phyloP scores from a whole-genome alignment of 2,329 filamentous ascomycete genomes.

The Neobulgaria alba region DNA sequence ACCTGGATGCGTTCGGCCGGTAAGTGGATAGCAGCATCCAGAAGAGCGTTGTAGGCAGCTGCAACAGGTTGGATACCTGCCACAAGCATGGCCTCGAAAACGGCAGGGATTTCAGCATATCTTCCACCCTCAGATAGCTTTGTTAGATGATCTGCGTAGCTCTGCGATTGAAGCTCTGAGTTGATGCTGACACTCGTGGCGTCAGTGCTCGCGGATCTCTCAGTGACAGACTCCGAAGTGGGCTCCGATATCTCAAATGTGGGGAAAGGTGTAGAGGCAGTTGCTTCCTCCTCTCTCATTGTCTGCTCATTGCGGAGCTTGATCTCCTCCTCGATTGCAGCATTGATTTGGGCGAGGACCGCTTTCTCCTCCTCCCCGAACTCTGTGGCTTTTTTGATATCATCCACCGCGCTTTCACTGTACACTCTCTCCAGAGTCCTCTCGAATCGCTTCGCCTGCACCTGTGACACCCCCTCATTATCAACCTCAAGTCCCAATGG shows the following conservation, averaged over 20 bases:
- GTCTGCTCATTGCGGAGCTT: slow-evolving; percentile 37
- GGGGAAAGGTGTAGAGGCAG: slow-evolving; percentile 18
- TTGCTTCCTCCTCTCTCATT: slow-evolving; percentile 26
- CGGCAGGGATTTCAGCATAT: slow-evolving; percentile 79
- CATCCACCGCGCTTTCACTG: slow-evolving; percentile 25
- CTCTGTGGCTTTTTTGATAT: slow-evolving; percentile 22
- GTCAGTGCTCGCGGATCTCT: slow-evolving; percentile 39
- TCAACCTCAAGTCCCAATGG: slow-evolving; percentile 31
- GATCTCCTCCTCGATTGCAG: slow-evolving; percentile 73
- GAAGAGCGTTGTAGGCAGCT: slow-evolving; percentile 83
- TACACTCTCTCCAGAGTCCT: slow-evolving; percentile 16
- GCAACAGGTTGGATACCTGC: slow-evolving; percentile 74
- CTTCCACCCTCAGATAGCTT: slow-evolving; percentile 63
- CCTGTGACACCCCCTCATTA: slow-evolving; percentile 11
- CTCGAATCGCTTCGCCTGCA: slow-evolving; percentile 12
- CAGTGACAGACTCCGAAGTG: slow-evolving; percentile 26
- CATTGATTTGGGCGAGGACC: slow-evolving; percentile 73
- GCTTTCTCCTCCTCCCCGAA: slow-evolving; percentile 41
- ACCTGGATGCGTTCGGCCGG: slow-evolving; percentile 73
- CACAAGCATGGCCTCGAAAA: slow-evolving; percentile 84
- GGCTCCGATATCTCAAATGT: slow-evolving; percentile 19
- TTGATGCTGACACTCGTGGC: slow-evolving; percentile 43
- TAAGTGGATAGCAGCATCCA: slow-evolving; percentile 76
- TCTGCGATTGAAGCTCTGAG: slow-evolving; percentile 54
- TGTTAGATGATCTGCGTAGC: slow-evolving; percentile 71